A percentile compares a stretch with the other conserved stretches of the same genome.
Evolutionary conservation across 2,329 filamentous ascomycete genomes (phyloP).

Genomic region (Colletotrichum sp.): DNA sequence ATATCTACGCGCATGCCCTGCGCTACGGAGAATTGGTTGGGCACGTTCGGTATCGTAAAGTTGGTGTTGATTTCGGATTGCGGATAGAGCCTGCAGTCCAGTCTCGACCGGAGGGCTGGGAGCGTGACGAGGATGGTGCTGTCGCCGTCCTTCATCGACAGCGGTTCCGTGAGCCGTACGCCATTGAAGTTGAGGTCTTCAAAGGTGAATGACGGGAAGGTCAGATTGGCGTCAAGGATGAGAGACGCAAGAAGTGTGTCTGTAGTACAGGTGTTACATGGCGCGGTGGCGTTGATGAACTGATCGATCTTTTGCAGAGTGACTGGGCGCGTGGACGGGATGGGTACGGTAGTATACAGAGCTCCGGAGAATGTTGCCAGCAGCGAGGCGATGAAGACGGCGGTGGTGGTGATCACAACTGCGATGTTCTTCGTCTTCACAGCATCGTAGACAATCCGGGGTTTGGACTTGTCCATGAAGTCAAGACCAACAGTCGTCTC

Average conservation of each 20-base stretch:
- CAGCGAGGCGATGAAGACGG: slow-evolving; percentile 31
- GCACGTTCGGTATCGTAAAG: slow-evolving; percentile 23
- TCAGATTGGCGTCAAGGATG: slow-evolving; percentile 36
- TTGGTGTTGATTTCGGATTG: slow-evolving; percentile 27
- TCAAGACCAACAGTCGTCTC: slow-evolving; percentile 34
- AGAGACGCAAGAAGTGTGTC: slow-evolving; percentile 37
- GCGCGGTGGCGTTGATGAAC: slow-evolving; percentile 30
- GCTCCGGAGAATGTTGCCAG: slow-evolving; percentile 35
- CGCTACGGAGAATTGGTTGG: not conserved
- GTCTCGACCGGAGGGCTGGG: slow-evolving; percentile 34
- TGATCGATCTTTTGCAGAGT: slow-evolving; percentile 31
- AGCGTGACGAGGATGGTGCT: slow-evolving; percentile 27
- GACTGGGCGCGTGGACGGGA: slow-evolving; percentile 26
- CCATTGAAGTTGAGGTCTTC: slow-evolving; percentile 30
- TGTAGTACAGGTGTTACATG: slow-evolving; percentile 24
- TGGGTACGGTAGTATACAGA: slow-evolving; percentile 34
- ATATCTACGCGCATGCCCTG: slow-evolving; percentile 23
- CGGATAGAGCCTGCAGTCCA: slow-evolving; percentile 29
- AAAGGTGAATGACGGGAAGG: slow-evolving; percentile 41
- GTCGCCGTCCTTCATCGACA: slow-evolving; percentile 16
- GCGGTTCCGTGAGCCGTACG: not conserved
- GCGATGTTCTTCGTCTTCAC: slow-evolving; percentile 29
- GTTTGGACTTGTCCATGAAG: slow-evolving; percentile 34
- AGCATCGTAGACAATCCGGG: slow-evolving; percentile 30
- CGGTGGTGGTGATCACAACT: slow-evolving; percentile 30